phyloP scores from a whole-genome alignment of 2,329 filamentous ascomycete species.

The Thielaviopsis cerberus region DNA sequence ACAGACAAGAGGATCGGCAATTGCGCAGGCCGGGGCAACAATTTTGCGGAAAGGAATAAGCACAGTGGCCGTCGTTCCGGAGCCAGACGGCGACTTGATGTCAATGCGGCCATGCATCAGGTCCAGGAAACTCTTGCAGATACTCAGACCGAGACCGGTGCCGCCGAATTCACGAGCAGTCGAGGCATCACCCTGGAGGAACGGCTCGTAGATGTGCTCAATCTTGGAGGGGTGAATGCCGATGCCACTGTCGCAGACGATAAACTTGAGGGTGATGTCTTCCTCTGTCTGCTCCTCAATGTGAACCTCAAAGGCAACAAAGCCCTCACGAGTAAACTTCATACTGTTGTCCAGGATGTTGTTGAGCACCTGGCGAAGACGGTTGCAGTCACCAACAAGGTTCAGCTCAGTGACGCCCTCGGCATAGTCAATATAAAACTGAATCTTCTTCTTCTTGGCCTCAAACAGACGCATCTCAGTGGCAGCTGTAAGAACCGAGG shows the following conservation, averaged over 20 bases:
- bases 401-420: constrained; percentile 39
- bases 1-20: neutral
- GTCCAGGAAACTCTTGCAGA: constrained; percentile 63
- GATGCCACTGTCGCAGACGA: constrained; percentile 61
- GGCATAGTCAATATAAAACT: constrained; percentile 48
- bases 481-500: constrained; percentile 57
- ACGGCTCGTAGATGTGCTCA: constrained; percentile 57
- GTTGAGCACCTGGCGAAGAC: constrained; percentile 66
- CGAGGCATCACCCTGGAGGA: constrained; percentile 65
- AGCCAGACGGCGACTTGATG: constrained; percentile 46
- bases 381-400: constrained; percentile 71
- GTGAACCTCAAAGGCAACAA: constrained; percentile 45
- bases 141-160: constrained; percentile 59
- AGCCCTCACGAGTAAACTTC: constrained; percentile 53
- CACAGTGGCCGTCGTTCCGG: constrained; percentile 57
- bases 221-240: constrained; percentile 64
- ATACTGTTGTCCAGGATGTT: constrained; percentile 63
- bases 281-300: constrained; percentile 47
- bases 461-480: constrained; percentile 78
- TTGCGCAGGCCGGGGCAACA: neutral
- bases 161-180: constrained; percentile 64
- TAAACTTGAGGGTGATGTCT: constrained; percentile 48
- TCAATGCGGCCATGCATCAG: constrained; percentile 62
- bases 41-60: constrained; percentile 62
- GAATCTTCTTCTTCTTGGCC: constrained; percentile 60